Evolutionary conservation across 108 stramenopile species (phyloP), one percentile per base, ranked within the genome.

Genomic region (Cyclotella cryptica): DNA sequence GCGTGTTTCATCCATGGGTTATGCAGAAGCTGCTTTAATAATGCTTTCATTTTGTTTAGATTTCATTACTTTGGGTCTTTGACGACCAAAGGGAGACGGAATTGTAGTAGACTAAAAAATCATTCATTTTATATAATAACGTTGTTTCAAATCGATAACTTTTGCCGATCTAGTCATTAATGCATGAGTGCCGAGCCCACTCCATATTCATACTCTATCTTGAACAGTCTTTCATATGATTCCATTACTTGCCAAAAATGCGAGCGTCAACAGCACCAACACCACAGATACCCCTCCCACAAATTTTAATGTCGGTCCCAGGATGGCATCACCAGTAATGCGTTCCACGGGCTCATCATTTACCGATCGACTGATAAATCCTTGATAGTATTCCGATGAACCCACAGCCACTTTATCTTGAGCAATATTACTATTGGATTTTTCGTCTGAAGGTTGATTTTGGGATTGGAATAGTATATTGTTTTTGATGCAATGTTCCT

Each of bases 271-370:
- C 40, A 21, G 41, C 15, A 78, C 61, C 45, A 83, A 58, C 26
- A 83, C 43, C 11, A 73, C 39, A 8, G 81, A 65, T 42, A 68
- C 35, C 18, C 78, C 66, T 27, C 83, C 83, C 24, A 61, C 83
- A 51, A 84, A 80, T 30, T 84, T 84, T 0, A 84, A 41, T 47
- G 78, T 84, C n/a, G 83, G 83, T 52, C 71, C 72, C 52, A 84
- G 40, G 13, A 84, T 46, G 8, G 75, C 76, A 79, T 84, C 78
- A 1, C 83, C 83, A 14, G 78, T 75, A 60, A 84, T 66, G 24
- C 83, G 72, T 65, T 79, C 83, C 18, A 39, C 27, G 10, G 66
- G 68, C 58, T 84, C 83, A 43, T 84, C 83, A 30, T 79, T 70
- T 1, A 75, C 17, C 12, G 75, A 65, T 69, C 78, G 63, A 22